Base-by-base conservation (phyloP, 2,329 filamentous ascomycete genomes). In the Venturia oleaginea region DNA sequence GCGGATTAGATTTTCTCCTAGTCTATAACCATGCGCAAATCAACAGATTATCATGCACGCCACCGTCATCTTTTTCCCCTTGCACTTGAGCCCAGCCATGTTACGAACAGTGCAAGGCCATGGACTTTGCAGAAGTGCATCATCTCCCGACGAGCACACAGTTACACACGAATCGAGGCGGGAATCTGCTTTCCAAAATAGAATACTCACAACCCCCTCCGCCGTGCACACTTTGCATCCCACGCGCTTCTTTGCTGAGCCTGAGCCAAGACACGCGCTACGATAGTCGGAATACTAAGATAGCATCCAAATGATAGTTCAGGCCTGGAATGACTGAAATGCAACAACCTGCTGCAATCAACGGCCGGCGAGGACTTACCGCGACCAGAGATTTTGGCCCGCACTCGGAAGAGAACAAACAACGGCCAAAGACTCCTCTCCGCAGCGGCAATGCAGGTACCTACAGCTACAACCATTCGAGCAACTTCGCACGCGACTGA, bases 391-490 rank as follows among this genome's bases (percentile, higher is more conserved):
- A 57, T 22, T 34, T 57, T 57, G 51, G 51, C 3, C 30, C 51
- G 51, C 51, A 34, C 51, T 4, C 19, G 24, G 51, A 57, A 19
- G 51, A 57, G 30, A 34, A n/a, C 27, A 57, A 34, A n/a, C 51
- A 32, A 2, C 24, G 48, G 6, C 46, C 22, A 7, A 7, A 51
- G 3, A 27, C 46, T 46, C 43, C 43, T n/a, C 22, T 48, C n/a
- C 43, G 43, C 30, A 57, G n/a, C 27, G 51, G 27, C 51, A 57
- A 57, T 57, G 51, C 51, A 34, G 51, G 51, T 57, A 57, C 27
- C 11, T 22, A n/a, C n/a, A n/a, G n/a, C n/a, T 24, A 22, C 46
- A 22, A 13, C 13, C 46, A 34, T 57, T 57, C 30, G 15, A 32
- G 30, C 27, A n/a, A 34, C 17, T 27, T 11, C 27, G 30, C 51